phyloP scores from a whole-genome alignment of 208 protist genomes.

The Crithidia expoeki region DNA sequence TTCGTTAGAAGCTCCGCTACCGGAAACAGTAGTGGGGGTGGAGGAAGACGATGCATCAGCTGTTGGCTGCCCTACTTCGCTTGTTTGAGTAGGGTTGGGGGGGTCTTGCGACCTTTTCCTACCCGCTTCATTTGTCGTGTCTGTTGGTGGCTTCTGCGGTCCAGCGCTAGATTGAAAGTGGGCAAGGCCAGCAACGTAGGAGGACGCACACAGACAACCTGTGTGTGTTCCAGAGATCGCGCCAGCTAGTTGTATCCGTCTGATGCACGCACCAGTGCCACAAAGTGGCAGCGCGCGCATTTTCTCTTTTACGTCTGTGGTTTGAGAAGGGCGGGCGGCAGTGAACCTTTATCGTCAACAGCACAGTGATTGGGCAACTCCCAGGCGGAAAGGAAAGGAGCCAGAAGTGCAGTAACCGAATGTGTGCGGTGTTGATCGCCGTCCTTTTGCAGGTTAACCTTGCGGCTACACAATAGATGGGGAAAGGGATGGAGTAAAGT shows the following conservation, averaged over 20 bases:
- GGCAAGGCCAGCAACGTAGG: background rate
- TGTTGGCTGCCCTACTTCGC: background rate
- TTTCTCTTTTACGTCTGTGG: no score
- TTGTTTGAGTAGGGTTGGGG: background rate
- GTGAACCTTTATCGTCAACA: no score
- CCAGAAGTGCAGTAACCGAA: no score
- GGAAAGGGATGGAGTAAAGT: no score
- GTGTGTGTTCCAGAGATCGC: background rate
- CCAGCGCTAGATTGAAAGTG: background rate
- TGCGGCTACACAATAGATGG: no score
- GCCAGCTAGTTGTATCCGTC: background rate
- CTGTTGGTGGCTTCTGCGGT: background rate
- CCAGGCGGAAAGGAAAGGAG: no score
- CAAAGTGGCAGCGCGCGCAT: constrained; percentile 10
- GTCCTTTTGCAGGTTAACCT: no score
- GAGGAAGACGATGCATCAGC: background rate
- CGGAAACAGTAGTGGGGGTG: no score
- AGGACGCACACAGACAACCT: background rate
- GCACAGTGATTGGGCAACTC: no score
- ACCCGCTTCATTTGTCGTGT: background rate
- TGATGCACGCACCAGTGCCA: background rate
- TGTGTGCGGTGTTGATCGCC: no score
- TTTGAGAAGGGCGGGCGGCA: background rate
- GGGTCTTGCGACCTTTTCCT: background rate
- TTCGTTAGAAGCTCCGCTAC: no score